Evolutionary conservation across 306 rosid genomes (phyloP), one percentile per base, ranked within the genome.

Genomic region (Cucurbita moschata): DNA sequence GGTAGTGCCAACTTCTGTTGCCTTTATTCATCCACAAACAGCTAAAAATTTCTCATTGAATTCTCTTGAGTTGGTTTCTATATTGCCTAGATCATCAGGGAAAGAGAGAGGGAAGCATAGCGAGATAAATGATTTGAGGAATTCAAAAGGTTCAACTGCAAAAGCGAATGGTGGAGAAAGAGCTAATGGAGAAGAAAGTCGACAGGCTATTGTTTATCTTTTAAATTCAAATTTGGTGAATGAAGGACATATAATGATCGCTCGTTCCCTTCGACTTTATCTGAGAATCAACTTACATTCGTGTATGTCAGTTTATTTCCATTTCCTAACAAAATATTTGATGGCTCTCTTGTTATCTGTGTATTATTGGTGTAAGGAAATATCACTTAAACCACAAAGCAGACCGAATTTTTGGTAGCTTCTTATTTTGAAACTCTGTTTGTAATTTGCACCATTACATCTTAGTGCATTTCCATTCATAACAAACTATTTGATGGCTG

Each of bases 181-280:
- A 76, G 75, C 81, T 65, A 90, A 77, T 75, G 80, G 80, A 80
- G 87, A 76, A 75, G 86, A 83, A 59, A 56, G 72, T 75, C 77
- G 37, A 68, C 89, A 82, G 78, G 82, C 87, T 80, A 58, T 86
- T 85, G 89, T 87, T 84, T 85, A 66, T 82, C 77, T 90, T 64
- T 74, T 90, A 79, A 64, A 76, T 80, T 90, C 96, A 43, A 93
- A 90, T 70, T 87, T 91, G 65, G 94, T 93, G 80, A 87, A 91
- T 75, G 83, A 84, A 85, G 98, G 98, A 44, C 97, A 90, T 84
- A 79, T 90, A 77, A 93, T 90, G 97, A 70, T 93, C 74, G 87
- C 94, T 26, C 84, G 79, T 63, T 83, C 97, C 77, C 92, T 90
- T 80, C 88, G 92, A 72, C 85, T 83, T 77, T 88, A 85, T 81